Evolutionary conservation across 2,329 filamentous ascomycete genomes (phyloP).

Genomic region (Colletotrichum destructivum): DNA sequence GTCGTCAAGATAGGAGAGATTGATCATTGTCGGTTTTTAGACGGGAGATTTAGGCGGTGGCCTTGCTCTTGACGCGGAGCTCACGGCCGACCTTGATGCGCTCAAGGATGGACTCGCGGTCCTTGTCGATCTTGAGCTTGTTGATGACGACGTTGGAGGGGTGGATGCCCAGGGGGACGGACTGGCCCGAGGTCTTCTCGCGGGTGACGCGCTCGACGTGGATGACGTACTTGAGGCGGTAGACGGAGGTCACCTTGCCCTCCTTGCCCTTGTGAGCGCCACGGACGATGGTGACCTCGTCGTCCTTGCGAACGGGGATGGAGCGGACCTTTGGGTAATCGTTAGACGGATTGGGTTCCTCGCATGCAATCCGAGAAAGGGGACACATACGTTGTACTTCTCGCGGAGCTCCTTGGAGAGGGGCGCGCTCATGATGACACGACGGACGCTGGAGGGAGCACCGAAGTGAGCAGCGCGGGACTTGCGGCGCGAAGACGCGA

Average conservation of each 20-base stretch:
- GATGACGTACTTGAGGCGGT: conserved; percentile 97
- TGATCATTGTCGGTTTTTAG: not conserved
- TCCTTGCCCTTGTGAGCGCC: conserved; percentile 97
- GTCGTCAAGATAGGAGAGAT: not conserved
- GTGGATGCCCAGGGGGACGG: conserved; percentile 93
- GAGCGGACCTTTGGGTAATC: conserved; percentile 81
- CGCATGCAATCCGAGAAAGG: not conserved
- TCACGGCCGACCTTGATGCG: conserved; percentile 87
- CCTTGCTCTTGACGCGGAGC: conserved; percentile 80
- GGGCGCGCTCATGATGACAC: conserved; percentile 96
- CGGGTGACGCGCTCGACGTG: conserved; percentile 97
- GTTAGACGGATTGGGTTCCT: not conserved
- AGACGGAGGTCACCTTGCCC: conserved; percentile 98
- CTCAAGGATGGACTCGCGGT: conserved; percentile 90
- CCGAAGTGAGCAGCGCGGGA: conserved; percentile 98
- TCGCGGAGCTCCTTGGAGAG: conserved; percentile 97
- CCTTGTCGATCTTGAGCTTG: conserved; percentile 99
- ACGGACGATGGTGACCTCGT: conserved; percentile 93
- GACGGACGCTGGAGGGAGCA: conserved; percentile 93
- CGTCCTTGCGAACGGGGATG: conserved; percentile 98
- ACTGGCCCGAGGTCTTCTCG: conserved; percentile 98
- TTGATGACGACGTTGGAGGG: conserved; percentile 98
- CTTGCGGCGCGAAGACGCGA: conserved; percentile 94
- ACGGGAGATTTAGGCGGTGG: conserved; percentile 65
- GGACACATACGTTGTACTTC: conserved; percentile 91